Evolutionary conservation across 495 filamentous ascomycete species (phyloP).

Genomic region (Neurospora sp.): DNA sequence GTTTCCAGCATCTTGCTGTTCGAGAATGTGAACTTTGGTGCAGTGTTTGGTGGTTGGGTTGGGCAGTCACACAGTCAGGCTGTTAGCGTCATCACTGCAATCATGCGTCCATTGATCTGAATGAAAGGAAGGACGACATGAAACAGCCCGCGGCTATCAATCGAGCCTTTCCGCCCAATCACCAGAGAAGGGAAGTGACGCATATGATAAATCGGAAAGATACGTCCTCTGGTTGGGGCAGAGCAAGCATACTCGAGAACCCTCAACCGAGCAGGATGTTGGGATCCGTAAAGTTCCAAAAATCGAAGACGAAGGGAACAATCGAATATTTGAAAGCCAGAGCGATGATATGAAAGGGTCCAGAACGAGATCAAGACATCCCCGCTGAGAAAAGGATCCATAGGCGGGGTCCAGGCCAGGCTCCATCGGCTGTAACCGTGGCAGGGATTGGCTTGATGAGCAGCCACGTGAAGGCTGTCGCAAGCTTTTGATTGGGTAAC

Average conservation of each 20-base stretch:
- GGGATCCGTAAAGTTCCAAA: neutral
- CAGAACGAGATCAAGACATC: neutral
- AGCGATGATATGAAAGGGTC: neutral
- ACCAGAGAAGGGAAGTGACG: neutral
- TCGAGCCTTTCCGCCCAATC: constrained; percentile 16
- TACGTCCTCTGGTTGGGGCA: neutral
- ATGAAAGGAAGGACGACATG: constrained; percentile 14
- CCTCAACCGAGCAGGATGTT: neutral
- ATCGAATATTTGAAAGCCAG: neutral
- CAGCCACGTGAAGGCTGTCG: neutral
- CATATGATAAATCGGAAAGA: neutral
- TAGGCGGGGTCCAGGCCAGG: neutral
- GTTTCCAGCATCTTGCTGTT: neutral
- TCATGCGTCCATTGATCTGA: constrained; percentile 10
- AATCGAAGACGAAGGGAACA: neutral
- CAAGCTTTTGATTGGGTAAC: neutral
- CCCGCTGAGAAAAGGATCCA: neutral
- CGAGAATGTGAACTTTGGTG: neutral
- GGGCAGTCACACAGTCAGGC: constrained; percentile 24
- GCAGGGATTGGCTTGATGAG: neutral
- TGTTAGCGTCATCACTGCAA: constrained; percentile 9
- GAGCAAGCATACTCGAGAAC: neutral
- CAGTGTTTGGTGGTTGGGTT: constrained; percentile 6
- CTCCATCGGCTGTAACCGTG: neutral
- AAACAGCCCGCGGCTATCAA: constrained; percentile 17